Evolutionary conservation across 1,284 basidiomycete genomes (phyloP).

Genomic region (Mrakiaceae sp.): DNA sequence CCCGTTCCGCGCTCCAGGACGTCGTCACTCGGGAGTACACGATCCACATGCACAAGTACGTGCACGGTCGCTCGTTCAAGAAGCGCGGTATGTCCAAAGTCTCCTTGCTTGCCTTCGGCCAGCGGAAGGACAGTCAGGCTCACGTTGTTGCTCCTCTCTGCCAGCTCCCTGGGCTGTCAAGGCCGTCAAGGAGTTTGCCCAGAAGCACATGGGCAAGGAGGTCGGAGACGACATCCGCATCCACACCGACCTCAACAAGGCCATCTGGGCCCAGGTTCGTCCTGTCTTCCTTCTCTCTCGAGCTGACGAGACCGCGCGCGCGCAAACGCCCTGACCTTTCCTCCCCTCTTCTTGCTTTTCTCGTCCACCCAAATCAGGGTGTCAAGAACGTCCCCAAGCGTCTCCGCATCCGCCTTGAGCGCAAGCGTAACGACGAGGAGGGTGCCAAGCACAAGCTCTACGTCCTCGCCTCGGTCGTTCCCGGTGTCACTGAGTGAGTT

Average conservation of each 20-base stretch:
- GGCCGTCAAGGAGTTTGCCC: constrained; percentile 76
- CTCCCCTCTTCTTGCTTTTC: background rate
- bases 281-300: background rate
- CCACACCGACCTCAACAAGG: constrained; percentile 89
- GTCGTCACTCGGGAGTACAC: constrained; percentile 96
- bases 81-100: constrained; percentile 44
- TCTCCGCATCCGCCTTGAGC: constrained; percentile 81
- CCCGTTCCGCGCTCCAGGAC: constrained; percentile 85
- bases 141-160: background rate
- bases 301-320: background rate
- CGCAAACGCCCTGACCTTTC: background rate
- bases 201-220: constrained; percentile 83
- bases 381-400: constrained; percentile 85
- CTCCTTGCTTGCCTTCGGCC: background rate
- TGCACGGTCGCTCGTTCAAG: constrained; percentile 79
- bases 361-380: constrained; percentile 36
- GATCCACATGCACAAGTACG: constrained; percentile 82
- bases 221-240: constrained; percentile 57
- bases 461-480: constrained; percentile 76
- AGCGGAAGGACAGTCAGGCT: background rate
- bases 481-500: constrained; percentile 52
- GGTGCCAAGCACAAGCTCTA: constrained; percentile 94
- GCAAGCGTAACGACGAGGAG: constrained; percentile 92
- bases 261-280: constrained; percentile 56
- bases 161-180: constrained; percentile 80